phyloP scores from a whole-genome alignment of 164 flowering plant species.

The Paratinospora sagittata region DNA sequence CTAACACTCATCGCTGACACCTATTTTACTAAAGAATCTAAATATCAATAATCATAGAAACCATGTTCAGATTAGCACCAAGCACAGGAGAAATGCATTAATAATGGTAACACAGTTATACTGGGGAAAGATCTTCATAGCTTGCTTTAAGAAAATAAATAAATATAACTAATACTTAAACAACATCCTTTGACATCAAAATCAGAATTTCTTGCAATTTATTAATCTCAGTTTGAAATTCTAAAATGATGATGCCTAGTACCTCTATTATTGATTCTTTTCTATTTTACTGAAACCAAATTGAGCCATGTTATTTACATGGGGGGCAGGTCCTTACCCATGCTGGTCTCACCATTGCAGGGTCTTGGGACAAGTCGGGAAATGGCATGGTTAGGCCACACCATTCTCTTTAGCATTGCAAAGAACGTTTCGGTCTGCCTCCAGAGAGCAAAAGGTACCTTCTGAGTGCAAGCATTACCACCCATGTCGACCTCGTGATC shows the following conservation, averaged over 20 bases:
- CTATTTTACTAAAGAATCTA: too few species aligned
- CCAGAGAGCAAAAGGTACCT: constrained; percentile 34
- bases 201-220: neutral
- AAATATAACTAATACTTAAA: neutral
- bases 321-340: neutral
- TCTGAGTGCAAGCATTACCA: constrained; percentile 48
- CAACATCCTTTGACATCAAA: neutral
- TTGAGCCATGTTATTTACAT: neutral
- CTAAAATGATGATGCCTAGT: neutral
- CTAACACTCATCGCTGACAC: neutral
- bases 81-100: neutral
- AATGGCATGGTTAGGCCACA: neutral
- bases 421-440: constrained; percentile 33
- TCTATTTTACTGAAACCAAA: neutral
- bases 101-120: neutral
- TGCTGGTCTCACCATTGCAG: neutral
- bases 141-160: neutral
- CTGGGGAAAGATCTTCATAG: neutral
- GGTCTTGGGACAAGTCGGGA: neutral
- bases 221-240: neutral
- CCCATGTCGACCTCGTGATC: constrained; percentile 67
- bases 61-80: too few species aligned
- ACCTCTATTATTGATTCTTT: neutral
- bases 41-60: neutral
- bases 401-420: neutral